A percentile compares a stretch with the other conserved stretches of the same genome.
phyloP scores from a whole-genome alignment of 768 basidiomycete species.

The Rhizopogon vesiculosus region DNA sequence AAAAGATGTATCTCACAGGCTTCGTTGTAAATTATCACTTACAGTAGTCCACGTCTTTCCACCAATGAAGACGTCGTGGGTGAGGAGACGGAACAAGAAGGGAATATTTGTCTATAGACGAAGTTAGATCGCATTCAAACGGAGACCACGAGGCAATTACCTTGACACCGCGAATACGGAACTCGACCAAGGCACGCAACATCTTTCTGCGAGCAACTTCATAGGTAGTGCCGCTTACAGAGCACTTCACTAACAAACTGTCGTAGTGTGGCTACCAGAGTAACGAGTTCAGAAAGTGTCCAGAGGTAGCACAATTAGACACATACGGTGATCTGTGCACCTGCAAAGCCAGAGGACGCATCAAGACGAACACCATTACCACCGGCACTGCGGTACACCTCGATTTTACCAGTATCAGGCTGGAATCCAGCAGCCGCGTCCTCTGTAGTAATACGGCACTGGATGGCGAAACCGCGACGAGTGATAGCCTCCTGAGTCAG shows the following conservation, averaged over 20 bases:
- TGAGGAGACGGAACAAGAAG: conserved; percentile 96
- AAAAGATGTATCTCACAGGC: neutral
- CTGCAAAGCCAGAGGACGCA: conserved; percentile 95
- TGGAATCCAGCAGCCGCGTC: conserved; percentile 91
- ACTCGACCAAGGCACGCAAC: conserved; percentile 98
- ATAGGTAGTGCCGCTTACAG: conserved; percentile 94
- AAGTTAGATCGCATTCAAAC: neutral
- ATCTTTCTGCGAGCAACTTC: conserved; percentile 99
- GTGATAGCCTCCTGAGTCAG: conserved; percentile 94
- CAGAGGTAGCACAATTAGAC: conserved; percentile 3
- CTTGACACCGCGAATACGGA: conserved; percentile 99
- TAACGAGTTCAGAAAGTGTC: neutral
- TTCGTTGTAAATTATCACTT: conserved; percentile 17
- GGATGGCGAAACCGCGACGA: conserved; percentile 96
- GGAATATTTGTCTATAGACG: conserved; percentile 88
- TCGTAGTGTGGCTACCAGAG: conserved; percentile 87
- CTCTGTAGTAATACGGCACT: conserved; percentile 98
- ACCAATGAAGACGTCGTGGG: conserved; percentile 92
- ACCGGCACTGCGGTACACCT: conserved; percentile 97
- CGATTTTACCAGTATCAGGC: conserved; percentile 98
- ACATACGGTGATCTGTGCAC: conserved; percentile 93
- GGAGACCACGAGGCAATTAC: conserved; percentile 30
- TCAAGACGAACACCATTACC: conserved; percentile 98
- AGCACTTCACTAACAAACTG: conserved; percentile 94
- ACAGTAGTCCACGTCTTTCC: conserved; percentile 99